Conservation (phyloP, 176 grass and related monocot genomes). For the Carex kokanica region DNA sequence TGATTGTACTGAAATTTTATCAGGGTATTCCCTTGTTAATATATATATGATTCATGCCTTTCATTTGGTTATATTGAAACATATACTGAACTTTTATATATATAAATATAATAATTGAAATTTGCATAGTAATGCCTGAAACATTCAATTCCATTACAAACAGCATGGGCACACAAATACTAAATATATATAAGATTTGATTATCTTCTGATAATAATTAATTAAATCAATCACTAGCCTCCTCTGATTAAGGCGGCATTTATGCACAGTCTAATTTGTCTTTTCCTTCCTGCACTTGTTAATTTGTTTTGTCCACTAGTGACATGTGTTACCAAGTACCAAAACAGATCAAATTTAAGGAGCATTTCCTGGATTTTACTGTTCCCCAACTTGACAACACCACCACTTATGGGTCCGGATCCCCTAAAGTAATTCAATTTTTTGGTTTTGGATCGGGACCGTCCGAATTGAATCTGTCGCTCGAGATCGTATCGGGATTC, state of each 20-base stretch:
- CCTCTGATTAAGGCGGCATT: slow-evolving; percentile 18
- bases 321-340: slow-evolving; percentile 11
- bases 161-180: background rate
- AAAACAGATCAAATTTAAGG: background rate
- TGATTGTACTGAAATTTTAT: background rate
- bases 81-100: background rate
- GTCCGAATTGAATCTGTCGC: no score
- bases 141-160: background rate
- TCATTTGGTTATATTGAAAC: background rate
- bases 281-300: background rate
- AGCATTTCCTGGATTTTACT: slow-evolving; percentile 23
- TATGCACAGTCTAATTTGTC: background rate
- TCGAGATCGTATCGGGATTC: no score
- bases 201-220: background rate
- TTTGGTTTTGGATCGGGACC: no score
- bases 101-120: background rate
- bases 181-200: background rate
- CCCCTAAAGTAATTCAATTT: no score
- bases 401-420: no score
- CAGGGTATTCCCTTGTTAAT: background rate
- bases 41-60: background rate
- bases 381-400: background rate
- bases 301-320: background rate
- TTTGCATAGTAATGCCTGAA: background rate
- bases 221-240: background rate